Base-by-base conservation (phyloP, 768 basidiomycete species). In the Phaeotremella skinneri region DNA sequence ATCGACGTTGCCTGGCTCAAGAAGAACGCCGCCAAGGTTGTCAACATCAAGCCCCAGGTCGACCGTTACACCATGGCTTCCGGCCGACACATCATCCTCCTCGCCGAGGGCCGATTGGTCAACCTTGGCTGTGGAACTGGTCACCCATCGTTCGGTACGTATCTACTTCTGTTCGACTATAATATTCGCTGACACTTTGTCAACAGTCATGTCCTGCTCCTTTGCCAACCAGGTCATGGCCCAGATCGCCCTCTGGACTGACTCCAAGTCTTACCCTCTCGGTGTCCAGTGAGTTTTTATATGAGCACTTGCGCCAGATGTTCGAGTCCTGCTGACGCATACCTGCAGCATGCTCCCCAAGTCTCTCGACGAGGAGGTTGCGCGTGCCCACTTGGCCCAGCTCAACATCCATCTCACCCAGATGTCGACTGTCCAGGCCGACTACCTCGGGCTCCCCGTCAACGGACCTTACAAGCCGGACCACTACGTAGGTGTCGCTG, bases 1-100 rank as follows among this genome's bases (percentile, higher is more conserved):
- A 92, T 99, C 59, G 96, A 98, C 73, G 92, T 98, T 63, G 91
- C 92, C 25, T 98, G 94, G 94, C 82, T 99, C 78, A 98, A 98
- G 85, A 82, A 84, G 58, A 92, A 92, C 76, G 92, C 96, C 58
- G 85, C 82, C 73, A 82, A 85, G 45, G 84, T 79, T 61, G 82
- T 87, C 74, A 97, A 98, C 81, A 82, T 99, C 81, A 99, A 99
- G 83, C 96, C 96, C 67, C 96, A 99, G 81, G 96, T 99, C 49
- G 96, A 99, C 80, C 89, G 96, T 63, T 98, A 81, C 84, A 96
- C 91, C 73, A 91, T 91, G 89, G 70, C 86, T 55, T 85, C 81
- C 56, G 94, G 93, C 57, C 89, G 91, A 59, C 96, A 98, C 82
- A 81, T 99, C 80, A 88, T 99, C 79, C 87, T 99, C 52, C 89